Evolutionary conservation across 1,284 basidiomycete genomes (phyloP), one percentile per base, ranked within the genome.

Genomic region (Moniliophthora roreri): DNA sequence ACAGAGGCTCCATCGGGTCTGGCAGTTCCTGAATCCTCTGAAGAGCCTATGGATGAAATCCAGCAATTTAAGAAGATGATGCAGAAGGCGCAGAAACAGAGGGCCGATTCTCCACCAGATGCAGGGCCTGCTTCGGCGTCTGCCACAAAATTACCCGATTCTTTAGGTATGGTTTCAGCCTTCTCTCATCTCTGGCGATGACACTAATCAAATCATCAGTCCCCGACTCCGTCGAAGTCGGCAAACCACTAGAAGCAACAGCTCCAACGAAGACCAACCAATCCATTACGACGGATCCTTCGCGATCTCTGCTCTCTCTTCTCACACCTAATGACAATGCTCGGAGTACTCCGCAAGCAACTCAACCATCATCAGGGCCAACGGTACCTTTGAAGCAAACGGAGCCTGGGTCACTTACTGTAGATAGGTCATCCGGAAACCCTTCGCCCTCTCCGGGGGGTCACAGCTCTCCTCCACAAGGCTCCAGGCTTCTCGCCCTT

Each of bases 21-120:
- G 13, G 38, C 16, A 15, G 32, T 65, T 45, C 48, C 67, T n/a
- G 67, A 70, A 16, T 54, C 64, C n/a, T 44, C 63, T 42, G 72
- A 75, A 36, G 72, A 66, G 38, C 76, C 72, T 11, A 68, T 93
- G 55, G 91, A 94, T 66, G 91, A 93, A 68, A 93, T 94, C 40
- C 91, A 93, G 61, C 72, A 90, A 34, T 93, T 94, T 79, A 90
- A 88, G 63, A 66, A 90, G 62, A 76, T 93, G 75, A 93, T 94
- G 89, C 89, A 87, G 67, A 77, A 82, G 58, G 91, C 91, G 62
- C 84, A 88, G 57, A 84, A 87, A 60, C 89, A 85, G 68, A 86
- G 81, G 62, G 79, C 77, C 59, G 62, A 61, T 41, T 42, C 10
- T 32, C 37, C 45, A 16, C 26, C 48, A 35, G 36, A 34, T 11